phyloP scores from a whole-genome alignment of 169 alveolate genomes.

The Plasmodium malariae region DNA sequence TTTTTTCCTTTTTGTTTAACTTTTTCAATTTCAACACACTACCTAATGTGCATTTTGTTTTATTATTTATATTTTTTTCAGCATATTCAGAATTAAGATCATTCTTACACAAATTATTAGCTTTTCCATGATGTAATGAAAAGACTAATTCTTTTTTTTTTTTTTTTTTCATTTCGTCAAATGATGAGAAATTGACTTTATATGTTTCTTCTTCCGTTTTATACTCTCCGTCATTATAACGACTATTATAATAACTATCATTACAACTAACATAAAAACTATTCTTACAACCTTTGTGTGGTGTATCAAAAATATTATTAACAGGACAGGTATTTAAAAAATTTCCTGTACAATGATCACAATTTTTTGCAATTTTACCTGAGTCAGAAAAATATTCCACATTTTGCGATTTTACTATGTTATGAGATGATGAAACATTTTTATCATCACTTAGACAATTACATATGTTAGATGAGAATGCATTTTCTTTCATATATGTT shows the following conservation, averaged over 20 bases:
- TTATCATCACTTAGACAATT: background rate
- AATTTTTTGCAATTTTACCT: background rate
- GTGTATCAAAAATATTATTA: background rate
- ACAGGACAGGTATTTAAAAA: background rate
- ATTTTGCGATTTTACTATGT: background rate
- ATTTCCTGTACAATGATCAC: background rate
- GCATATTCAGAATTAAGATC: background rate
- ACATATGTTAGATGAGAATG: background rate
- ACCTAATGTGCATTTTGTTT: background rate
- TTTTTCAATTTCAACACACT: too few species aligned
- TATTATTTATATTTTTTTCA: background rate
- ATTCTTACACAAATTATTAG: background rate
- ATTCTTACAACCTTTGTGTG: background rate
- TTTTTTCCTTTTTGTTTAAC: background rate
- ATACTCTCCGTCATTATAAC: background rate
- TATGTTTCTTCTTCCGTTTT: background rate
- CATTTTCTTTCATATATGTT: constrained; percentile 9
- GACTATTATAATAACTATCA: background rate
- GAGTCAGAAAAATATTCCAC: constrained; percentile 15
- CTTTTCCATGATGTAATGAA: background rate
- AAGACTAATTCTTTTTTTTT: background rate
- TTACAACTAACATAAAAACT: background rate
- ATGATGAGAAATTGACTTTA: background rate
- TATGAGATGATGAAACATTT: background rate
- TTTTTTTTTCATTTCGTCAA: background rate